Evolutionary conservation across 164 flowering plant species (phyloP).

Genomic region (Macadamia tetraphylla): DNA sequence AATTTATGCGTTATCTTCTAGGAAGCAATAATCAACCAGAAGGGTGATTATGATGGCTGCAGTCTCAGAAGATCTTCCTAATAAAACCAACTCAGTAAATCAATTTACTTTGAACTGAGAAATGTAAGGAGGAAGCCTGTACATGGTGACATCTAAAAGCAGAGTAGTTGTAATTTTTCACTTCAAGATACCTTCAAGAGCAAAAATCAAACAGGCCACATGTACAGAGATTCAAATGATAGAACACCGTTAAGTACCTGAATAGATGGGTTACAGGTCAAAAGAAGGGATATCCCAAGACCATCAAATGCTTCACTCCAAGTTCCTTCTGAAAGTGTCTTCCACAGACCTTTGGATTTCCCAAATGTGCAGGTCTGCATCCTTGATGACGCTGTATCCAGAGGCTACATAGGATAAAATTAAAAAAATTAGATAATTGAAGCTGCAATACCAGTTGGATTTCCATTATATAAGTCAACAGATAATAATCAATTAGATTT

Average conservation of each 20-base stretch:
- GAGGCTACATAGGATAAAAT: conserved; percentile 46
- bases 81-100: too few relatives aligned
- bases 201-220: background rate
- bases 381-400: conserved; percentile 83
- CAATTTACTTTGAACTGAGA: too few relatives aligned
- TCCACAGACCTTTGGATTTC: conserved; percentile 81
- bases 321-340: conserved; percentile 61
- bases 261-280: conserved; percentile 83
- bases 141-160: too few relatives aligned
- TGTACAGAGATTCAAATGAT: background rate
- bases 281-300: conserved; percentile 79
- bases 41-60: too few relatives aligned
- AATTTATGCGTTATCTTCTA: too few relatives aligned
- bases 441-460: too few relatives aligned
- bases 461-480: too few relatives aligned
- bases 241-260: conserved; percentile 47
- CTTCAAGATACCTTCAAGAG: background rate
- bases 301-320: conserved; percentile 82
- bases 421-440: background rate
- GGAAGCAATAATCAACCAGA: too few relatives aligned
- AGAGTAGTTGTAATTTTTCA: too few relatives aligned
- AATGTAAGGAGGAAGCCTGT: too few relatives aligned
- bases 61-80: too few relatives aligned
- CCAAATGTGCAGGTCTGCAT: conserved; percentile 96
- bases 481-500: too few relatives aligned